Base-by-base conservation (phyloP, 257 asterid species). In the Ilex asprella region DNA sequence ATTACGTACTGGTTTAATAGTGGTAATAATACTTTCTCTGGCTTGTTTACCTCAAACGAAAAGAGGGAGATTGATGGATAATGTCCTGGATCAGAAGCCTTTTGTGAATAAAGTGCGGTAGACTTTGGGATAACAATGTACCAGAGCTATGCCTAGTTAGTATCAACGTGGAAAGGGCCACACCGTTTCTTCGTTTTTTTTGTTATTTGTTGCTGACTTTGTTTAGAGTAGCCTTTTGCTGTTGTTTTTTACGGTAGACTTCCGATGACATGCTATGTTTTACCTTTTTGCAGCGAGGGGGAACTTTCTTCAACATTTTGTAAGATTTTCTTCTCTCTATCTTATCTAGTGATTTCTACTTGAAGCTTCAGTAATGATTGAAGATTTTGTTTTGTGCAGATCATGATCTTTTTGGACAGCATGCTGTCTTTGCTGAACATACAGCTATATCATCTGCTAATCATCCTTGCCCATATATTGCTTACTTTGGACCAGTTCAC, bases 391-490 rank as follows among this genome's bases (percentile, higher is more conserved):
- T 60, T 76, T 77, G 73, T 61, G 65, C 73, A 85, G 95, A 82
- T 80, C 89, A 82, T 56, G 92, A 87, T 68, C 70, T 78, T 71
- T 60, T 79, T 65, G 88, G 88, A 59, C 95, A 80, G 64, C 90
- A 81, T 63, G 75, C 87, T 32, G 69, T 80, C 73, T 82, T 83
- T 66, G 74, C 92, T 64, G 96, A 91, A 60, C 87, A 79, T 64
- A 72, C 91, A 8, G 78, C 89, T 41, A 78, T 84, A 56, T 79
- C 96, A 64, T 82, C 97, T 60, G 69, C 94, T 32, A 59, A 76
- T 71, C 89, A 81, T 83, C 92, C 85, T 54, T 84, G 95, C 68
- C 97, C 97, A 8, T 90, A 87, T 61, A 61, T 90, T 72, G 86
- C 97, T 50, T 90, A 85, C 76, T 63, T 87, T 65, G 97, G 96